A percentile compares a stretch with the other conserved stretches of the same genome.
Conservation (phyloP, 257 asterid species). For the Osmanthus fragrans region DNA sequence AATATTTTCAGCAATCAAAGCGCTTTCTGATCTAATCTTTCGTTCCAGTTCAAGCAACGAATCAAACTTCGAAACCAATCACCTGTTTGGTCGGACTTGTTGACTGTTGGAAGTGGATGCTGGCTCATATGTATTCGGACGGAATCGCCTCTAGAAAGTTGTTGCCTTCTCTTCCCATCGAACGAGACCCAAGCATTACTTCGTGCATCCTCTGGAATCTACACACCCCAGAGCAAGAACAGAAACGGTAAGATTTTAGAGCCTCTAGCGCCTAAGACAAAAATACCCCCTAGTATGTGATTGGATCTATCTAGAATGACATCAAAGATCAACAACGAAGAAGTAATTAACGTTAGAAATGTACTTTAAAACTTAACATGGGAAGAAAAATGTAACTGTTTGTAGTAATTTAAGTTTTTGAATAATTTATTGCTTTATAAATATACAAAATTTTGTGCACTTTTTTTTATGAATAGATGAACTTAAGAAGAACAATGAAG, state of each 20-base stretch:
- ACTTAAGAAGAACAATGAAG: neutral
- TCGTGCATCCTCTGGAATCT: slow-evolving; percentile 94
- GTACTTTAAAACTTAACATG: neutral
- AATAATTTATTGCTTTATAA: neutral
- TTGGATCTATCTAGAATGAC: neutral
- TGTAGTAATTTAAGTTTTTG: neutral
- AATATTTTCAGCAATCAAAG: slow-evolving; percentile 37
- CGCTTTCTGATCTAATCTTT: slow-evolving; percentile 93
- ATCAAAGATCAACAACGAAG: neutral
- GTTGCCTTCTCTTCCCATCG: slow-evolving; percentile 98
- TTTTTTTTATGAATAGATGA: neutral
- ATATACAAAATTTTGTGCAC: neutral
- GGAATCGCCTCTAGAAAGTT: slow-evolving; percentile 87
- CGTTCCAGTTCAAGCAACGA: slow-evolving; percentile 99
- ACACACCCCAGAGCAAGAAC: slow-evolving; percentile 12
- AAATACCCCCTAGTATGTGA: neutral
- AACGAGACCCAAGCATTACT: slow-evolving; percentile 98
- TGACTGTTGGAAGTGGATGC: slow-evolving; percentile 96
- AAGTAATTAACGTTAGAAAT: neutral
- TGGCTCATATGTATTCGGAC: slow-evolving; percentile 85
- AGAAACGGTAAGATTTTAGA: neutral
- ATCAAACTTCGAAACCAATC: slow-evolving; percentile 97
- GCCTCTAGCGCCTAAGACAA: neutral
- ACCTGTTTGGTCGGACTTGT: slow-evolving; percentile 88
- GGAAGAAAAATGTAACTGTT: neutral